Conservation (phyloP, 2,329 filamentous ascomycete genomes). For the Byssochlamys sp. region DNA sequence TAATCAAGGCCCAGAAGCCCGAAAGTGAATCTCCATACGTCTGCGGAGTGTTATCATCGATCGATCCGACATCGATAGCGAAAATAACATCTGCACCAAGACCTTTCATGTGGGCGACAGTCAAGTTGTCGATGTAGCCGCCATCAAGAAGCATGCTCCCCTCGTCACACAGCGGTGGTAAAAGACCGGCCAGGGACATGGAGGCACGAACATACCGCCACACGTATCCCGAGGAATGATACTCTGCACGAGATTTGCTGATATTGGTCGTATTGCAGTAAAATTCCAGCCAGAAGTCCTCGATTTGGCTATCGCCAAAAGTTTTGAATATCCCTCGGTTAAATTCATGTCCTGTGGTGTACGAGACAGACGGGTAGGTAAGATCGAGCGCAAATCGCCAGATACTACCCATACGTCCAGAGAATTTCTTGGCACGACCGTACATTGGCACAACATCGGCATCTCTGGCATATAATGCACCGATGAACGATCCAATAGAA, state of each 20-base stretch:
- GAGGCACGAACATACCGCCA: constrained; percentile 95
- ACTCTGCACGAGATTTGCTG: constrained; percentile 80
- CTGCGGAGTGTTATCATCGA: constrained; percentile 88
- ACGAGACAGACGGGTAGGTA: constrained; percentile 91
- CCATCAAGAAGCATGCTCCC: constrained; percentile 94
- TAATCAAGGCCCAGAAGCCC: constrained; percentile 87
- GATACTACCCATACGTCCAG: constrained; percentile 96
- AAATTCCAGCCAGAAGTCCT: constrained; percentile 97
- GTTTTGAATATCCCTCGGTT: constrained; percentile 98
- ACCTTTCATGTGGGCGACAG: constrained; percentile 92
- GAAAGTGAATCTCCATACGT: constrained; percentile 88
- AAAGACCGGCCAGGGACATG: constrained; percentile 86
- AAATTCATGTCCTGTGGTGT: constrained; percentile 97
- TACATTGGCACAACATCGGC: constrained; percentile 96
- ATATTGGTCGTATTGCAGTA: constrained; percentile 99
- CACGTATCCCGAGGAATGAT: constrained; percentile 91
- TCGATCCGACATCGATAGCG: constrained; percentile 82
- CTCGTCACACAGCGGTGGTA: constrained; percentile 91
- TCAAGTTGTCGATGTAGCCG: constrained; percentile 93
- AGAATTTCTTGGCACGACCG: constrained; percentile 91
- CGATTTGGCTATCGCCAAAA: constrained; percentile 91
- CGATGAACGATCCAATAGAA: constrained; percentile 91
- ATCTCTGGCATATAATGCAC: constrained; percentile 87
- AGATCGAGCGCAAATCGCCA: constrained; percentile 96
- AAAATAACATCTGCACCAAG: constrained; percentile 90